Evolutionary conservation across 1,139 yeast species (phyloP), one percentile per base, ranked within the genome.

Genomic region (Kodamaea ohmeri): DNA sequence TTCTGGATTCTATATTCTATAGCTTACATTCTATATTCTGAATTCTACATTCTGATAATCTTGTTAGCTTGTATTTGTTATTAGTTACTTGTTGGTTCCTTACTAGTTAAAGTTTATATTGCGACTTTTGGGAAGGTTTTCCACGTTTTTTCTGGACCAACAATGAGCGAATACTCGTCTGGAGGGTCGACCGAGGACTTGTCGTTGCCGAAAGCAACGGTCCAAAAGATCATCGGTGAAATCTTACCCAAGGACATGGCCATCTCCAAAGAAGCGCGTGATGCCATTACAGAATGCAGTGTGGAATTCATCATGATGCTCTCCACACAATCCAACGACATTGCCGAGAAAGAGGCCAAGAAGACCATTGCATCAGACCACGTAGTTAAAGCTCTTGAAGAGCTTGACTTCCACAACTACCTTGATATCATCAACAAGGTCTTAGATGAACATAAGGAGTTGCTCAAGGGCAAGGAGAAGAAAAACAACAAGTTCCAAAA

Each of bases 321-420:
- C 36, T 85, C 96, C 9, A 86, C 96, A 3, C 96, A 89, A 61
- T 85, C 94, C 44, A 90, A 94, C 55, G 98, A 94, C 48, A 88
- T 92, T 49, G 97, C 98, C 1, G 98, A 92, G 55, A 85, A 85
- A 53, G 98, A 92, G 56, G 83, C 95, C 37, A 92, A 92, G 61
- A 94, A 92, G 63, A 92, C 99, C 6, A 92, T 92, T 38, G 96
- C 97, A 1, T 84, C 96, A 1, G 98, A 92, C 57, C 99, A 92
- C 60, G 97, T 92, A 34, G 77, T 92, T 44, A 85, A 83, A 56
- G 97, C 98, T 1, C 69, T 92, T 36, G 83, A 80, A 47, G 96
- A 87, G 52, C 71, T 92, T 45, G 99, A 96, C 32, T 92, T 89
- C 61, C 76, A 75, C 38, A 89, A 85, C 46, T 92, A 92, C 58